Conservation (phyloP, 768 basidiomycete genomes). For the Naganishia kalamii region DNA sequence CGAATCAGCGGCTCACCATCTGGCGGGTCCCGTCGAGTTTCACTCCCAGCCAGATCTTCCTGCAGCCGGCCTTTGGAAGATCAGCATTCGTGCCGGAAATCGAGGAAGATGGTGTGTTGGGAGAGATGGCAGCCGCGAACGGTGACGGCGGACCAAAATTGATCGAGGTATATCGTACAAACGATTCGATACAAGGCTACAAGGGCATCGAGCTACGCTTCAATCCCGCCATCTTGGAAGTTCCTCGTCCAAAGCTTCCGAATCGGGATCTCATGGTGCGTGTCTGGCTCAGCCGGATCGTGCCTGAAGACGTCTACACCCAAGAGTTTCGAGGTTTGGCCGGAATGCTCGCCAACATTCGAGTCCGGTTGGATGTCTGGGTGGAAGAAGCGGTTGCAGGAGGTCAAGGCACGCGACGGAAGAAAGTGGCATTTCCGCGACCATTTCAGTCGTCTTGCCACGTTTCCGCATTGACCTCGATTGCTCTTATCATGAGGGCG, state of each 20-base stretch:
- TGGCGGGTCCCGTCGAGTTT: slow-evolving; percentile 13
- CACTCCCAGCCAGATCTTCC: slow-evolving; percentile 11
- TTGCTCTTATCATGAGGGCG: slow-evolving; percentile 9
- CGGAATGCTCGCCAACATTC: slow-evolving; percentile 2
- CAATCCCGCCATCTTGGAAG: slow-evolving; percentile 12
- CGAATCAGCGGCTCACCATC: slow-evolving; percentile 7
- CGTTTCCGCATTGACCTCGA: slow-evolving; percentile 10
- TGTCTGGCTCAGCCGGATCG: slow-evolving; percentile 6
- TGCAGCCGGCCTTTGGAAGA: slow-evolving; percentile 12
- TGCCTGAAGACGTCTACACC: slow-evolving; percentile 1
- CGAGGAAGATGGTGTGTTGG: background rate
- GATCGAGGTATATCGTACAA: background rate
- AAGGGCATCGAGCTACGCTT: slow-evolving; percentile 16
- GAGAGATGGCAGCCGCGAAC: background rate
- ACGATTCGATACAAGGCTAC: slow-evolving; percentile 9
- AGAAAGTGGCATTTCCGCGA: slow-evolving; percentile 3
- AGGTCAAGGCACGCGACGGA: background rate
- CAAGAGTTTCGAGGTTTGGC: slow-evolving; percentile 6
- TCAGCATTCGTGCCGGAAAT: slow-evolving; percentile 2
- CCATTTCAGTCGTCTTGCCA: slow-evolving; percentile 12
- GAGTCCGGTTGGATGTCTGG: slow-evolving; percentile 12
- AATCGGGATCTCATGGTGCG: slow-evolving; percentile 18
- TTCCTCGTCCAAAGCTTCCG: slow-evolving; percentile 9
- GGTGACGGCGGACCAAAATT: background rate
- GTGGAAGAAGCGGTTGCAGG: background rate